Percentiles rank a stretch among this genome's conserved stretches.
Evolutionary conservation across 2,329 filamentous ascomycete species (phyloP).

Genomic region (Botrytis cinerea): DNA sequence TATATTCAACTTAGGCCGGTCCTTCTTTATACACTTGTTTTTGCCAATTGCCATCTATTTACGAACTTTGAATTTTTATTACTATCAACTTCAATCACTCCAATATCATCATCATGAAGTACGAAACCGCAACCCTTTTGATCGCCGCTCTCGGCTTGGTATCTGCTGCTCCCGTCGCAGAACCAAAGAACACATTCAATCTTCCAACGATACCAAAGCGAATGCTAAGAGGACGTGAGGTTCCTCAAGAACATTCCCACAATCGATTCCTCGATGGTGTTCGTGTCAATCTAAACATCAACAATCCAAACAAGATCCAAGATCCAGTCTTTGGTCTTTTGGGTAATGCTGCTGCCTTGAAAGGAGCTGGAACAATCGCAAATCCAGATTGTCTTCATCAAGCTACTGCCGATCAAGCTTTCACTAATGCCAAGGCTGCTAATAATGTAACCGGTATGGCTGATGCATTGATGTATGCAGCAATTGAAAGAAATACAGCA

Average conservation of each 20-base stretch:
- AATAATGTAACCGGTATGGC: slow-evolving; percentile 54
- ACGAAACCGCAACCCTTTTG: slow-evolving; percentile 37
- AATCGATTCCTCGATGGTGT: slow-evolving; percentile 51
- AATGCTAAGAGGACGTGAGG: slow-evolving; percentile 48
- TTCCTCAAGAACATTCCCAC: slow-evolving; percentile 60
- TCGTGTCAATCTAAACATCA: slow-evolving; percentile 48
- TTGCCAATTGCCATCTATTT: not conserved
- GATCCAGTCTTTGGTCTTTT: slow-evolving; percentile 55
- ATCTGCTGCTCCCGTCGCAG: slow-evolving; percentile 37
- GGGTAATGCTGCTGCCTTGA: slow-evolving; percentile 53
- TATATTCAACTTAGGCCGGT: slow-evolving; percentile 36
- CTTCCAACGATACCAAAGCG: slow-evolving; percentile 34
- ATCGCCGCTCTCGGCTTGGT: slow-evolving; percentile 39
- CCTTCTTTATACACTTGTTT: slow-evolving; percentile 29
- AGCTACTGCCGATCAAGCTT: slow-evolving; percentile 59
- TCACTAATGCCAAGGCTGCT: slow-evolving; percentile 60
- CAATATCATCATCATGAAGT: slow-evolving; percentile 41
- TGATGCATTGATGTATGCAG: slow-evolving; percentile 55
- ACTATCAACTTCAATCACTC: slow-evolving; percentile 25
- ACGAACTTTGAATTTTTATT: slow-evolving; percentile 29
- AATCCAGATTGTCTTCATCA: slow-evolving; percentile 62
- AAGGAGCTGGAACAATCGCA: slow-evolving; percentile 50
- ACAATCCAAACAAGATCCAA: slow-evolving; percentile 51
- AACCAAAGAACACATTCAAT: slow-evolving; percentile 33
- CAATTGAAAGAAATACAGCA: slow-evolving; percentile 62